Evolutionary conservation across 495 filamentous ascomycete species (phyloP).

Genomic region (Penicillium desertorum): DNA sequence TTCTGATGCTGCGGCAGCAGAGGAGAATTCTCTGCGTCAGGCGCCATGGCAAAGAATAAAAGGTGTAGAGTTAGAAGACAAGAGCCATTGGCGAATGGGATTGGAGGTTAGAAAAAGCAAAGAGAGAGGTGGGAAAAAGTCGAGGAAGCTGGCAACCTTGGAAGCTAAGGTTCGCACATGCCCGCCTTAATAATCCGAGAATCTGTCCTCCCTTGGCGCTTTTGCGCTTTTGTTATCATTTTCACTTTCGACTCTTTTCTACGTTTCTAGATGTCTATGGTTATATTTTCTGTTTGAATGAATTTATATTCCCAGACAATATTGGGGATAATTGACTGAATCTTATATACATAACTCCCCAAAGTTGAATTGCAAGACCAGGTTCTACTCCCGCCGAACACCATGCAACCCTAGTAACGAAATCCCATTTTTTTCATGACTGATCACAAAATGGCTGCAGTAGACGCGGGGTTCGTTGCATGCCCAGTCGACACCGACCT

Average conservation of each 20-base stretch:
- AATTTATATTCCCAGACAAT: not conserved
- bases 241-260: not conserved
- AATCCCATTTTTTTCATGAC: not conserved
- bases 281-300: not conserved
- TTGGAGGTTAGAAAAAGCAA: constrained; percentile 12
- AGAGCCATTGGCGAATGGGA: constrained; percentile 24
- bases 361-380: constrained; percentile 4
- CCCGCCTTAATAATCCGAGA: constrained; percentile 13
- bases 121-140: not conserved
- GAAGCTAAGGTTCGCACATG: constrained; percentile 7
- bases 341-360: constrained; percentile 10
- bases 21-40: constrained; percentile 47
- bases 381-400: constrained; percentile 11
- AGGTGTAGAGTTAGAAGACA: constrained; percentile 11
- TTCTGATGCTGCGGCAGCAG: constrained; percentile 47
- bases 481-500: constrained; percentile 10
- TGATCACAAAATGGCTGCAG: constrained; percentile 10
- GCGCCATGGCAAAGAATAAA: constrained; percentile 35
- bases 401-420: constrained; percentile 14
- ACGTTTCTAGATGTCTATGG: not conserved
- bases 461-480: constrained; percentile 7
- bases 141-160: constrained; percentile 6
- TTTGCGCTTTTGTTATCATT: not conserved
- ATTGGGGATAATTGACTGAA: constrained; percentile 2
- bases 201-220: constrained; percentile 5